Conservation (phyloP, 2,329 filamentous ascomycete genomes). For the Penicillium palitans region DNA sequence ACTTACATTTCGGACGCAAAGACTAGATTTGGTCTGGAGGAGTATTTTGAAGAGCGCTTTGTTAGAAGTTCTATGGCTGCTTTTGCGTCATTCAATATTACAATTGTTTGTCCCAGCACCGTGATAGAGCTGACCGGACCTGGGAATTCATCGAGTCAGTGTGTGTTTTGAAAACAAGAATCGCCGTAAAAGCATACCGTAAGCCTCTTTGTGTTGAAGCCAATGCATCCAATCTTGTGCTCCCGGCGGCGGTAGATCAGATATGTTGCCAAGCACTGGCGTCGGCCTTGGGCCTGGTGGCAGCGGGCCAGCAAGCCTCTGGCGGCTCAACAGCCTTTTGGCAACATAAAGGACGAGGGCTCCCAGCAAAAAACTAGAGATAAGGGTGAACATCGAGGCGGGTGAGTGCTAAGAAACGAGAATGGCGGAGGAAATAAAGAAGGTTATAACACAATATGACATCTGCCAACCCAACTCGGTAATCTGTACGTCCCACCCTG, state of each 20-base stretch:
- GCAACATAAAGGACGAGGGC: conserved; percentile 1
- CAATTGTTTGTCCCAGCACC: conserved; percentile 38
- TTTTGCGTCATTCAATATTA: conserved; percentile 39
- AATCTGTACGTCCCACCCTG: too few relatives aligned
- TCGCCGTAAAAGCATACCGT: conserved; percentile 27
- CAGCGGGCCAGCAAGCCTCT: conserved; percentile 26
- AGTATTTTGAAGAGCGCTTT: conserved; percentile 33
- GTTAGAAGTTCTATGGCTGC: conserved; percentile 39
- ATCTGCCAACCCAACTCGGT: too few relatives aligned
- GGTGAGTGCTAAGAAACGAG: background rate
- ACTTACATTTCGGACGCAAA: conserved; percentile 43
- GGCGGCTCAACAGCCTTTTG: conserved; percentile 1
- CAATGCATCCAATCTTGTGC: conserved; percentile 46
- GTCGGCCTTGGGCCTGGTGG: conserved; percentile 54
- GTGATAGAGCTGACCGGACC: conserved; percentile 42
- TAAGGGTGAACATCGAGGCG: background rate
- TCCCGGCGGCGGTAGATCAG: conserved; percentile 47
- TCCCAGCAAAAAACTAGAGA: background rate
- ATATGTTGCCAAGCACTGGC: conserved; percentile 53
- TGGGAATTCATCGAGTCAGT: conserved; percentile 4
- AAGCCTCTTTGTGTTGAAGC: conserved; percentile 46
- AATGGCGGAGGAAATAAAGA: background rate
- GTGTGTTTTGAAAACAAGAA: background rate
- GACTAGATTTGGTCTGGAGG: conserved; percentile 32
- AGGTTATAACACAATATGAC: background rate